Conservation (phyloP, 2,329 filamentous ascomycete genomes). For the Pseudogymnoascus sp. region DNA sequence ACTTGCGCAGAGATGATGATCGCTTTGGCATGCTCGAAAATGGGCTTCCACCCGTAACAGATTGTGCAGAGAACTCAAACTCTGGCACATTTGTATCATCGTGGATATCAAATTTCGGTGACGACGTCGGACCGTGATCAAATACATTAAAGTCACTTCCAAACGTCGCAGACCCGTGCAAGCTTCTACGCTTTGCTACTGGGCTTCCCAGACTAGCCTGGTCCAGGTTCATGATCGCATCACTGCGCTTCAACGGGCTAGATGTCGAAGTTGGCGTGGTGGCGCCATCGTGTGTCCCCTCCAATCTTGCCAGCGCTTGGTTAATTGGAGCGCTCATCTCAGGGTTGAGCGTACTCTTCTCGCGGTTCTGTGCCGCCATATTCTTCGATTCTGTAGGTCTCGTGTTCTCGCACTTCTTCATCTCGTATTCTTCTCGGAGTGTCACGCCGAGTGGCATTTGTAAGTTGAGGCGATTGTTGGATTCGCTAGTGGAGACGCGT, state of each 20-base stretch:
- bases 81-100: slow-evolving; percentile 40
- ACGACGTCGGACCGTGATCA: slow-evolving; percentile 44
- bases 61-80: slow-evolving; percentile 42
- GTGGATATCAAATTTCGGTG: slow-evolving; percentile 42
- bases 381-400: slow-evolving; percentile 37
- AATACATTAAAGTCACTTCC: slow-evolving; percentile 64
- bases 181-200: slow-evolving; percentile 80
- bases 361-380: slow-evolving; percentile 41
- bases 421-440: slow-evolving; percentile 2
- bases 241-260: slow-evolving; percentile 85
- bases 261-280: slow-evolving; percentile 48
- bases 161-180: slow-evolving; percentile 66
- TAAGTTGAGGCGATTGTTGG: slow-evolving; percentile 28
- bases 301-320: slow-evolving; percentile 41
- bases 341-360: slow-evolving; percentile 40
- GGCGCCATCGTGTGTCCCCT: slow-evolving; percentile 31
- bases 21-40: slow-evolving; percentile 52
- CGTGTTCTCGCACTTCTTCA: slow-evolving; percentile 3
- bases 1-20: slow-evolving; percentile 72
- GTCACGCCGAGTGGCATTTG: not conserved
- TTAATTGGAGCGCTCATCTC: slow-evolving; percentile 48
- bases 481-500: slow-evolving; percentile 56
- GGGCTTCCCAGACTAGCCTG: slow-evolving; percentile 72
- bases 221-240: slow-evolving; percentile 82
- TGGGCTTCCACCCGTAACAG: slow-evolving; percentile 24